Evolutionary conservation across 257 asterid genomes (phyloP), one percentile per base, ranked within the genome.

Genomic region (Petunia secreta): DNA sequence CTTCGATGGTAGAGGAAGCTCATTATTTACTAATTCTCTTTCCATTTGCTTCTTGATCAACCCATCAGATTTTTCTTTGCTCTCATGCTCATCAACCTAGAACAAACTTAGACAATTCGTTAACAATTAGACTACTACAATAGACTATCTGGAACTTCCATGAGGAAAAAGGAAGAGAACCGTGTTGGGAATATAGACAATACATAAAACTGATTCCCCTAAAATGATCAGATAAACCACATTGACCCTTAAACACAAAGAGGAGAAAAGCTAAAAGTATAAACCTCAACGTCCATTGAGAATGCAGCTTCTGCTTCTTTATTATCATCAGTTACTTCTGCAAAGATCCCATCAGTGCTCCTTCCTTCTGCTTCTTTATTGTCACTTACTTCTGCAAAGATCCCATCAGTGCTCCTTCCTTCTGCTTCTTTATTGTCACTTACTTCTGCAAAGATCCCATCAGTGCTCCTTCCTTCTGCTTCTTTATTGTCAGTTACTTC

Each of bases 231-330:
- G 77, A 71, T 71, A 71, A 71, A 2, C 77, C 13, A 34, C 60
- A 71, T 48, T 48, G 77, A 71, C 13, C 77, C 77, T 34, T 44
- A 50, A 36, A 71, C 34, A 71, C 34, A 50, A 50, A 34, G 40
- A 25, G 60, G 34, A 11, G 44, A 11, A 46, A 48, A 48, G 77
- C 46, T 71, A 48, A 36, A 53, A 63, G 57, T 11, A 78, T 37
- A 48, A 78, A 91, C 97, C 97, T 88, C 88, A 76, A 66, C 57
- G 63, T 81, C 77, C 79, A 75, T 75, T 53, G 90, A 78, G 63
- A 86, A 89, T 59, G 65, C 85, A 83, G 50, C 64, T 71, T 85
- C 89, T 78, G 82, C 87, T 58, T 79, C 91, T 74, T 34, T 71
- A 11, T 80, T 75, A 81, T 84, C 87, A 79, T 81, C 86, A 11